Evolutionary conservation across 495 filamentous ascomycete species (phyloP), one percentile per base, ranked within the genome.

Genomic region (Aspergillus leporis): DNA sequence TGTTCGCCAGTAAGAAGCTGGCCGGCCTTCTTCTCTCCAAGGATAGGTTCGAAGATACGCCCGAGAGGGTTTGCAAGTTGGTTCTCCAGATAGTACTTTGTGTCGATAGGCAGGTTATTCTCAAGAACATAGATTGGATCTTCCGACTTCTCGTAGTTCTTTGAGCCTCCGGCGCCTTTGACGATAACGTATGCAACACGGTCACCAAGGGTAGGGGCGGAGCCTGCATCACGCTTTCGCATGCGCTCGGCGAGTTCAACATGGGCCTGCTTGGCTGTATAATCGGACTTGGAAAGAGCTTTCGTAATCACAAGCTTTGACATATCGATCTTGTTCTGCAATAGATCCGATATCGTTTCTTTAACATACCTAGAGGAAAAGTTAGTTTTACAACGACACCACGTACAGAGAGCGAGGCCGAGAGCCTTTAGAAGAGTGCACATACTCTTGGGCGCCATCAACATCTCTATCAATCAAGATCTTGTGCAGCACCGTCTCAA

Each of bases 221-320:
- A 97, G 58, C 95, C 94, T 12, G 90, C 85, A 66, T 99, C 94
- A 62, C 94, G 91, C 72, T 98, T 96, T 72, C 85, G 86, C 94
- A 99, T 99, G 21, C 95, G 87, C 63, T 91, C 85, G 0, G 90
- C 93, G 32, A 99, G 89, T 70, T 96, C 92, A 51, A 93, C 90
- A 72, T 99, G 94, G 0, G 94, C 94, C 76, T 98, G 94, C 72
- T 94, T 97, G 23, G 85, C 88, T 12, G 82, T 83, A 65, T 99
- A 99, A 58, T 87, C 84, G 10, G 69, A 68, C 70, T 98, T 97
- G 1, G 94, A 84, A 14, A 98, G 81, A 0, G 95, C 94, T 74
- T 99, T 99, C 10, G 94, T 99, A 70, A 99, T 99, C 70, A 99
- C 94, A 5, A 99, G 85, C 70, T 97, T 96, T 16, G 93, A 97